Evolutionary conservation across 306 rosid genomes (phyloP), one percentile per base, ranked within the genome.

Genomic region (Alnus glutinosa): DNA sequence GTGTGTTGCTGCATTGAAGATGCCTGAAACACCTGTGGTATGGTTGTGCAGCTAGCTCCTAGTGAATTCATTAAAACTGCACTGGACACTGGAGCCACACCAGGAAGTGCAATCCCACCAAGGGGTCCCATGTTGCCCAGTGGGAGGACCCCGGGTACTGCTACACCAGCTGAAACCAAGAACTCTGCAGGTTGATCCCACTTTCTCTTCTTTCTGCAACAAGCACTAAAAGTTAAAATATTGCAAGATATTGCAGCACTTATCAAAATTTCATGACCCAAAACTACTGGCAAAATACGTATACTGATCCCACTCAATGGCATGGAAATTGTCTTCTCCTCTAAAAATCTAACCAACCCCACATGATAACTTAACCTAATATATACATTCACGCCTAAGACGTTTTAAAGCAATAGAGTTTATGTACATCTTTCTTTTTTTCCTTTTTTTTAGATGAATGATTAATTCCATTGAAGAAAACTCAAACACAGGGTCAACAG

Each of bases 101-200:
- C 85, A 0, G 91, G 79, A 74, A 78, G 70, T 13, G 77, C 62
- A 71, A 86, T 69, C 70, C 91, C 93, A 1, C 86, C 86, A 23
- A 76, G 81, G 46, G 86, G 39, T 28, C 79, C 78, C 42, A 73
- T 76, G 78, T 77, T 91, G 73, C 82, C 80, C 75, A 88, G 68
- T 16, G 92, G 89, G 15, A 88, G 84, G 36, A 81, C 81, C 79
- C 90, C 93, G 10, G 88, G 91, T 54, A 84, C 83, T 11, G 89
- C 82, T 44, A 83, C 58, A 73, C 88, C 89, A 34, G 87, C 84
- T 13, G 91, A 78, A 69, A 89, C 81, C 85, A 90, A 77, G 5
- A 90, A 84, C 82, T 90, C 96, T 3, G 98, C 98, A 10, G 98
- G 98, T 77, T 91, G 97, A 88, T 95, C 98, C 98, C 98, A 95